Evolutionary conservation across 164 flowering plant genomes (phyloP).

Genomic region (Magnolia kwangsiensis): DNA sequence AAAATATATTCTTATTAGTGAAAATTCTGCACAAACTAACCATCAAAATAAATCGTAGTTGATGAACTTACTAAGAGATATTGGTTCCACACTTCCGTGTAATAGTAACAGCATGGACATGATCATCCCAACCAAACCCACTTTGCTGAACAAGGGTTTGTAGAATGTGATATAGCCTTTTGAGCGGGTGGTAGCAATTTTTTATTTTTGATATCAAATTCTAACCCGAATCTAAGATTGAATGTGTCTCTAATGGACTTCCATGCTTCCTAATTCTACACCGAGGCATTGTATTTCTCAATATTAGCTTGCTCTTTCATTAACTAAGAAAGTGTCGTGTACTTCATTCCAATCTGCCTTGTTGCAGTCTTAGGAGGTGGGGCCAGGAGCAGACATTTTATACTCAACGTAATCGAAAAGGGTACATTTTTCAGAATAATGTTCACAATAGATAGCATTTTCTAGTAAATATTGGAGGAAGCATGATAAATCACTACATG

Average conservation of each 20-base stretch:
- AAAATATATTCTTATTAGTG: not conserved
- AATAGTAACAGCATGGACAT: not conserved
- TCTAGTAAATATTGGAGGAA: no score
- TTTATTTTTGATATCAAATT: not conserved
- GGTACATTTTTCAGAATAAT: not conserved
- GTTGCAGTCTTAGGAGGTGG: not conserved
- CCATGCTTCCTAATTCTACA: not conserved
- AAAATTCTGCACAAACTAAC: not conserved
- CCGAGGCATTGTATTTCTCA: not conserved
- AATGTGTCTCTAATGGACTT: not conserved
- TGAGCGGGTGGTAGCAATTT: not conserved
- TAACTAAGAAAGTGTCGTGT: not conserved
- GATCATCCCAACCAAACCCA: conserved; percentile 2
- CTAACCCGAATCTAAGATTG: not conserved
- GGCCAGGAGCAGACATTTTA: not conserved
- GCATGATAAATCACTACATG: no score
- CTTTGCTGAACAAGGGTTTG: not conserved
- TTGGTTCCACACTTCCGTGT: not conserved
- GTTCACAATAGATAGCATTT: not conserved
- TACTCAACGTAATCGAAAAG: no score
- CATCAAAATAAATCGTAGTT: not conserved
- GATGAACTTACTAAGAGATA: not conserved
- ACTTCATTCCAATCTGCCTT: not conserved
- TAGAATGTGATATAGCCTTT: not conserved
- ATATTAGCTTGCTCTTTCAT: not conserved